Base-by-base conservation (phyloP, 2,329 filamentous ascomycete species). In the Aspergillus sp. region DNA sequence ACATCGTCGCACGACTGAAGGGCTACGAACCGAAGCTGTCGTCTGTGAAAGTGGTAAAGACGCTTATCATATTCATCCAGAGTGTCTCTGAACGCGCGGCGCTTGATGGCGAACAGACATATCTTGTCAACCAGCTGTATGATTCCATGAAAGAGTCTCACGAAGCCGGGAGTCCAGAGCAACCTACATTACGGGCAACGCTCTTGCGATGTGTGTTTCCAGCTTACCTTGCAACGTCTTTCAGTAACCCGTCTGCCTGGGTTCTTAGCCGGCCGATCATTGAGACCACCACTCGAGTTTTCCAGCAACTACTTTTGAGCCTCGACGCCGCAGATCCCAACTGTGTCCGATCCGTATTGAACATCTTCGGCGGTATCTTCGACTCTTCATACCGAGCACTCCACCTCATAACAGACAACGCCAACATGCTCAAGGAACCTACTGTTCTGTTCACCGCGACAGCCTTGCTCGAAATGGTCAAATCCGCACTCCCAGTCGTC, bases 1-100 rank as follows among this genome's bases (percentile, higher is more conserved):
- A 89, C 69, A 85, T 89, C 25, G 83, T 88, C 4, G 86, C 85
- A 8, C 82, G 82, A 60, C 75, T 89, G 34, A 86, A 84, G 65
- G 82, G 84, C 49, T 89, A 89, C 63, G 82, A 81, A 13, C 77
- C 84, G 1, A 86, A 84, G 65, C 74, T 88, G 2, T 73, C 72
- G 3, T 79, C 83, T 25, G 64, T 75, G 7, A 81, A 82, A 60
- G 80, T 80, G 11, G 77, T 81, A 7, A 87, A 85, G 65, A 81
- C 86, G 60, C 76, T 89, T 38, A 81, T 80, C 7, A 78, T 79
- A n/a, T 89, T 88, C 71, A 72, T 89, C 15, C 85, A 88, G 58
- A 83, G 82, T 5, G 82, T 89, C 6, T 83, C 81, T 13, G 85
- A 88, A 69, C 79, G 85, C 58, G 85, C 86, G 0, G 84, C 84